A percentile compares a stretch with the other conserved stretches of the same genome.
These are phyloP conservation scores for Arxiozyma slooffiae DNA, from an alignment of 1,139 yeast species.

Conservation along the genomic window DNA sequence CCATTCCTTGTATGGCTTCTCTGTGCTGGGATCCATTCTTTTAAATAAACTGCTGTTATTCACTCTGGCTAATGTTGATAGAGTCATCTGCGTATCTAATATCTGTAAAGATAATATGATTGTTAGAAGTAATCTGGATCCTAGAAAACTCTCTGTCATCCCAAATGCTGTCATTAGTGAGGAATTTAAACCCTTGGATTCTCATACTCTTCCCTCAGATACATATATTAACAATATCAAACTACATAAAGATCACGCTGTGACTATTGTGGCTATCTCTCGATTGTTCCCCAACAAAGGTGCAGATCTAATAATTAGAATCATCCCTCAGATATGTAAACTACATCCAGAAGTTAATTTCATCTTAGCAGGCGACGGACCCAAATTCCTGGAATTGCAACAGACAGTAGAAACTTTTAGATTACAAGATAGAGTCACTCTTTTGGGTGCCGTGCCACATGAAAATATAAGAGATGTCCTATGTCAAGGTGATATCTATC, in stretches of 20 bases:
- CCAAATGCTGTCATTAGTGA: conserved; percentile 90
- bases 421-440: conserved; percentile 76
- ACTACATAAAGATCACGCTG: conserved; percentile 6
- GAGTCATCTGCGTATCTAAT: conserved; percentile 90
- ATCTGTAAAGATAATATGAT: conserved; percentile 96
- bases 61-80: conserved; percentile 78
- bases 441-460: conserved; percentile 82
- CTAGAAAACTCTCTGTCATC: conserved; percentile 71
- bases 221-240: conserved; percentile 1
- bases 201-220: too few relatives aligned
- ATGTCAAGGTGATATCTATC: conserved; percentile 86
- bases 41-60: conserved; percentile 83
- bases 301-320: conserved; percentile 75
- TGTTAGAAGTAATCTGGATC: conserved; percentile 73
- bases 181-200: conserved; percentile 59
- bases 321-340: conserved; percentile 75
- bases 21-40: conserved; percentile 70
- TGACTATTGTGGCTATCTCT: conserved; percentile 70
- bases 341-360: conserved; percentile 59
- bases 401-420: conserved; percentile 88
- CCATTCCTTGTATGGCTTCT: conserved; percentile 91
- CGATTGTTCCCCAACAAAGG: conserved; percentile 95
- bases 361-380: conserved; percentile 94
- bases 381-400: conserved; percentile 83
- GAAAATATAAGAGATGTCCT: conserved; percentile 89